These are phyloP conservation scores for Fusarium sp. DNA, from an alignment of 2,329 filamentous ascomycete genomes.

Conservation along the genomic window DNA sequence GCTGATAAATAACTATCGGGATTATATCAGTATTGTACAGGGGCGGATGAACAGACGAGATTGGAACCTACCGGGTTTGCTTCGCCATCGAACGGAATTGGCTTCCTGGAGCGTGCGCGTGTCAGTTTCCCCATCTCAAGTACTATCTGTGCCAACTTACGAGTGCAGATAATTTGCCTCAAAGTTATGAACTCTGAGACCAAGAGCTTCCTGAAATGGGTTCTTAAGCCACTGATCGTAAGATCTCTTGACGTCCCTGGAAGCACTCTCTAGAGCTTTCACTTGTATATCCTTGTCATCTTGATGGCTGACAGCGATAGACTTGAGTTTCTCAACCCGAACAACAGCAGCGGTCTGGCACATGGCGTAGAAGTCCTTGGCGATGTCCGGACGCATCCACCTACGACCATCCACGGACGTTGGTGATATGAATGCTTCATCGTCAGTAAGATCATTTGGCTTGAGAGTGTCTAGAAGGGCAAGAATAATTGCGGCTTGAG, in stretches of 20 bases:
- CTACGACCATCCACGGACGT: background rate
- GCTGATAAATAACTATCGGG: background rate
- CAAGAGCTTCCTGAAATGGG: background rate
- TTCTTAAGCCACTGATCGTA: background rate
- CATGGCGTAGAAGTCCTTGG: background rate
- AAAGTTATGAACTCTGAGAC: background rate
- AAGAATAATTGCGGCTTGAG: background rate
- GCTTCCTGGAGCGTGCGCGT: background rate
- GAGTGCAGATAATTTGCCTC: background rate
- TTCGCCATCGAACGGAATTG: background rate
- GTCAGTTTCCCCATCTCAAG: background rate
- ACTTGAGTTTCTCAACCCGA: background rate
- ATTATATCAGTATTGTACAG: background rate
- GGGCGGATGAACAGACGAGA: background rate
- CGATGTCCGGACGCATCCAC: background rate
- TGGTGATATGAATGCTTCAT: background rate
- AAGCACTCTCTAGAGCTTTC: background rate
- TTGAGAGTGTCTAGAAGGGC: background rate
- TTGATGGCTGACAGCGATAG: background rate
- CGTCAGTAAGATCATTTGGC: background rate
- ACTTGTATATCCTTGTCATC: background rate
- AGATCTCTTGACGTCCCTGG: background rate
- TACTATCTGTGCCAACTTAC: background rate
- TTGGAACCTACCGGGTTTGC: background rate
- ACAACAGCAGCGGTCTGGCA: background rate